Base-by-base conservation (phyloP, 192 early-diverging fungal species). In the Dissophora globulifera region DNA sequence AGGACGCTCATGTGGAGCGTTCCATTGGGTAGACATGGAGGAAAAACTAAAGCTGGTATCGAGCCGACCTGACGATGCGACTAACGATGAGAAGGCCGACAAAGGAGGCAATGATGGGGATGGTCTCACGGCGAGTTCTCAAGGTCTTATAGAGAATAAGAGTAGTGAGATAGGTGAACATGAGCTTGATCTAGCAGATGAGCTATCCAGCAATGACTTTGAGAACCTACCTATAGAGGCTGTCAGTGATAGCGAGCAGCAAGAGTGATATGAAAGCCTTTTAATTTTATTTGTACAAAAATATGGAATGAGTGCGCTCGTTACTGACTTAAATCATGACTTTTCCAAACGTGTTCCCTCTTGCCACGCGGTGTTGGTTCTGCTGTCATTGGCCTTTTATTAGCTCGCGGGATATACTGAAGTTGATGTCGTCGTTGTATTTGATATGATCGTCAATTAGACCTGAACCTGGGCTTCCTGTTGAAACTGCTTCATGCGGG, bases 401-500 rank as follows among this genome's bases (percentile, higher is more conserved):
- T n/a, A n/a, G n/a, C n/a, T n/a, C n/a, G n/a, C n/a, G n/a, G n/a
- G n/a, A n/a, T n/a, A n/a, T n/a, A n/a, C n/a, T n/a, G n/a, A n/a
- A n/a, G n/a, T n/a, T n/a, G n/a, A n/a, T n/a, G n/a, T n/a, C n/a
- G n/a, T n/a, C n/a, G 46, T 47, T 11, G 0, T 2, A 20, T 47
- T n/a, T 47, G n/a, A 47, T 22, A 9, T 22, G 1, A 19, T 47
- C 46, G 8, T 47, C 49, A 7, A n/a, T 50, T 50, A 50, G 17
- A 50, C 49, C 25, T 50, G 26, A 29, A 29, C 60, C 47, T 72
- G 69, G 27, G 69, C 60, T 11, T 76, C 72, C 22, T 76, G 5
- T 22, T 52, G 48, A 64, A 76, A 76, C 58, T 76, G 56, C 30
- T 62, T 64, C 83, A 88, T 88, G 26, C 88, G 85, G 45, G 78